Evolutionary conservation across 192 early-diverging fungal genomes (phyloP).

Genomic region (Backusella macrospora): DNA sequence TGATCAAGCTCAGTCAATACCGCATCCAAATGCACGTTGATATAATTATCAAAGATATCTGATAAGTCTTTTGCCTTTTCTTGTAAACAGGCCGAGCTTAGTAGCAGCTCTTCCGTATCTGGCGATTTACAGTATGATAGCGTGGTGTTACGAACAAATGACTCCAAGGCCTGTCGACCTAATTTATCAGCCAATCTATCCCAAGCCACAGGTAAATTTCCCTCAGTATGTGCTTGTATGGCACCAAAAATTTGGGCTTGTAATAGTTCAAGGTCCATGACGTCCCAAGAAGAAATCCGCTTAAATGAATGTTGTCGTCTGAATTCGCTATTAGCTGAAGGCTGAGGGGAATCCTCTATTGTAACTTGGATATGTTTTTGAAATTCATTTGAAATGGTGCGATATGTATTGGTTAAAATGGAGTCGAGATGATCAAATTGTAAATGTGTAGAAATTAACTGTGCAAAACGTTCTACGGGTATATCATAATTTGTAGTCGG

Average conservation of each 20-base stretch:
- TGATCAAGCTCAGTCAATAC: slow-evolving; percentile 11
- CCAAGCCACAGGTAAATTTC: slow-evolving; percentile 25
- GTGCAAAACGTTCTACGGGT: slow-evolving; percentile 27
- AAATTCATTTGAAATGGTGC: slow-evolving; percentile 22
- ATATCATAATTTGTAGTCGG: slow-evolving; percentile 93
- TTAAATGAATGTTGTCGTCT: slow-evolving; percentile 4
- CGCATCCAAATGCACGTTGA: slow-evolving; percentile 4
- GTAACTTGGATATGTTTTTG: slow-evolving; percentile 29
- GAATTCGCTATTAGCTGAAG: not conserved
- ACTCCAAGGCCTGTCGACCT: slow-evolving; percentile 25
- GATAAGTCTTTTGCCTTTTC: slow-evolving; percentile 22
- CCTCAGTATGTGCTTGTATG: slow-evolving; percentile 29
- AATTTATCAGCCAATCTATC: slow-evolving; percentile 24
- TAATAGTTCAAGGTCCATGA: slow-evolving; percentile 26
- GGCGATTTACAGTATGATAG: not conserved
- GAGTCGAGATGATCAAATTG: slow-evolving; percentile 38
- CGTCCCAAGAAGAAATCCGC: slow-evolving; percentile 3
- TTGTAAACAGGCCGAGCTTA: slow-evolving; percentile 19
- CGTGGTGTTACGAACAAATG: slow-evolving; percentile 8
- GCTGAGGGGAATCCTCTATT: not conserved
- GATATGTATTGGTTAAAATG: slow-evolving; percentile 16
- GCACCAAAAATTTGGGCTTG: slow-evolving; percentile 29
- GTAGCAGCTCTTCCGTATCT: not conserved
- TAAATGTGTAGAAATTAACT: slow-evolving; percentile 31
- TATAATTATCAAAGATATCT: slow-evolving; percentile 19